phyloP scores from a whole-genome alignment of 1,139 yeast genomes.

The Debaryomycetaceae sp. region DNA sequence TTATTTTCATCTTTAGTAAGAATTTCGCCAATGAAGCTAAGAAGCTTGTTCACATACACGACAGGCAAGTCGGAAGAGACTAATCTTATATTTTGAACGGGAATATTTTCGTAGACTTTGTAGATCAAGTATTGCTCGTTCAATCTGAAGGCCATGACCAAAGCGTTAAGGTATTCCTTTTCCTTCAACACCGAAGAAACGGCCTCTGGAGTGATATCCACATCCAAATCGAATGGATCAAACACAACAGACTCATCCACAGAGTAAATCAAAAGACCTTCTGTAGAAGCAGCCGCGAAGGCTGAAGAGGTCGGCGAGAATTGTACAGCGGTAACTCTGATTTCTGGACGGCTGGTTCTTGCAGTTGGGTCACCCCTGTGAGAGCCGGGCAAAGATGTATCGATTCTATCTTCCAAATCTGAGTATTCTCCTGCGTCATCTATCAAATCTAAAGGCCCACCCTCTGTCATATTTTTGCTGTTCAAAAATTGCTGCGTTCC shows the following conservation, averaged over 20 bases:
- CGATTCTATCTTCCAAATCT: slow-evolving; percentile 80
- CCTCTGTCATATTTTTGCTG: slow-evolving; percentile 86
- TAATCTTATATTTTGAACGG: slow-evolving; percentile 65
- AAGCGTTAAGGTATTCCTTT: slow-evolving; percentile 72
- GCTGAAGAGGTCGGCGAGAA: slow-evolving; percentile 91
- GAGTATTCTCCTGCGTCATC: slow-evolving; percentile 86
- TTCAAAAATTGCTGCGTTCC: slow-evolving; percentile 83
- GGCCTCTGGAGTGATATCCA: slow-evolving; percentile 84
- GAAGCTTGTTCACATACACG: slow-evolving; percentile 67
- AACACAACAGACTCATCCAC: slow-evolving; percentile 73
- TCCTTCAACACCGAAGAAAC: slow-evolving; percentile 62
- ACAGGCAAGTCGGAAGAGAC: slow-evolving; percentile 68
- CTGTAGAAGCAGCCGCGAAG: slow-evolving; percentile 95
- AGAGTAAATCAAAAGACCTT: slow-evolving; percentile 81
- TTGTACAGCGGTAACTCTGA: slow-evolving; percentile 70
- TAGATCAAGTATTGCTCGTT: slow-evolving; percentile 77
- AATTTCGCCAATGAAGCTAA: slow-evolving; percentile 68
- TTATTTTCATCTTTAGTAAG: slow-evolving; percentile 61
- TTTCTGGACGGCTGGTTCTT: slow-evolving; percentile 73
- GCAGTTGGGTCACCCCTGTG: slow-evolving; percentile 83
- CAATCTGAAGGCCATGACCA: slow-evolving; percentile 91
- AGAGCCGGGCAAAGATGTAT: slow-evolving; percentile 81
- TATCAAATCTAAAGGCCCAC: slow-evolving; percentile 68
- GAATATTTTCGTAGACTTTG: slow-evolving; percentile 72
- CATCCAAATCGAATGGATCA: slow-evolving; percentile 93